Base-by-base conservation (phyloP, 495 filamentous ascomycete genomes). In the Penicillium taxi region DNA sequence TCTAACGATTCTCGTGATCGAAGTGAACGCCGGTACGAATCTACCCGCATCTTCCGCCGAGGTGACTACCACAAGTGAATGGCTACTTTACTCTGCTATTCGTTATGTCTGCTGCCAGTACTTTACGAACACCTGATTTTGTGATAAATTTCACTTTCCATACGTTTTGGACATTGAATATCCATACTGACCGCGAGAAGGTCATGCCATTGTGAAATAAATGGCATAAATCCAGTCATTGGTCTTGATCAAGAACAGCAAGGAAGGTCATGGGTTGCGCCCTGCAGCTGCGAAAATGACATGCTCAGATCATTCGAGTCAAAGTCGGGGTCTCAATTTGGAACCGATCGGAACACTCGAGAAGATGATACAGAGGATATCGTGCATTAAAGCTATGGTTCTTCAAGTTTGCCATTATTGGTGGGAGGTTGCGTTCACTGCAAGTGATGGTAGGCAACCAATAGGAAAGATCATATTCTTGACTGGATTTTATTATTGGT, bases 1-100 rank as follows among this genome's bases (percentile, higher is more conserved):
- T 48, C 58, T 24, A 35, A 45, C 11, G 61, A 70, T 45, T 50
- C 41, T n/a, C 47, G 52, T 13, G 61, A 66, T 25, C 61, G 63
- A 6, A 48, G 57, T 7, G 61, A 63, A 42, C 64, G 64, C 6
- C 47, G 41, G 2, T 55, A 52, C 22, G 52, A 58, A 32, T 47
- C 58, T 5, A 49, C 53, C 20, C 50, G 56, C 9, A 49, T 44
- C 17, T 28, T 48, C 31, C 35, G 26, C 18, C 25, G 35, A 28
- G 15, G 8, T 29, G 53, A 56, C 20, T 59, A 61, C 53, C 41
- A 58, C 49, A 53, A 50, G 44, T 64, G 55, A 63, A 43, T 6
- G 38, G 1, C 16, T 15, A 20, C 17, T 2, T 8, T 13, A 20
- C 16, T 13, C 17, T 11, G 8, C n/a, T 13, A 9, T 34, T 11